These are phyloP conservation scores for Dendrobium nobile DNA, from an alignment of 106 monocot genomes.

Conservation along the genomic window DNA sequence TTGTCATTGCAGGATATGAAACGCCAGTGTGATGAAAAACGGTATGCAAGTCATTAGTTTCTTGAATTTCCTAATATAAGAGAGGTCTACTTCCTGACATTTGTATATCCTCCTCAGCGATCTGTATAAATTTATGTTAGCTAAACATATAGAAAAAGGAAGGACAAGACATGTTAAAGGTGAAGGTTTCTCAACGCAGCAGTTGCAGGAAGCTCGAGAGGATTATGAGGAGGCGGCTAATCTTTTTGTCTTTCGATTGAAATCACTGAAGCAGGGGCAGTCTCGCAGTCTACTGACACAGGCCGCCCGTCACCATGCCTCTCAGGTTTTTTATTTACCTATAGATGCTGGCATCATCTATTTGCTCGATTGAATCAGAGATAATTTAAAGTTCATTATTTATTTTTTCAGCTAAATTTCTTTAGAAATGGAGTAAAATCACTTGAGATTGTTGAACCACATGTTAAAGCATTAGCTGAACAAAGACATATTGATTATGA, in stretches of 20 bases:
- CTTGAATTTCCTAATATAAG: neutral
- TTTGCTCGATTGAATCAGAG: neutral
- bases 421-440: slow-evolving; percentile 68
- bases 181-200: slow-evolving; percentile 43
- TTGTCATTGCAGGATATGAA: slow-evolving; percentile 63
- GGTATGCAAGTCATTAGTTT: slow-evolving; percentile 22
- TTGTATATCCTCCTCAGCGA: slow-evolving; percentile 34
- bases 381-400: slow-evolving; percentile 3
- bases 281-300: slow-evolving; percentile 86
- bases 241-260: slow-evolving; percentile 84
- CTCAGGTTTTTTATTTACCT: slow-evolving; percentile 49
- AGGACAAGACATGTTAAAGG: slow-evolving; percentile 50
- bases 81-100: slow-evolving; percentile 10
- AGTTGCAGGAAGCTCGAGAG: slow-evolving; percentile 72
- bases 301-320: slow-evolving; percentile 89
- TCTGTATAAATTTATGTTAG: slow-evolving; percentile 56
- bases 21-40: slow-evolving; percentile 78
- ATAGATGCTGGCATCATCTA: slow-evolving; percentile 1
- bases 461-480: slow-evolving; percentile 45
- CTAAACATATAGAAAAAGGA: slow-evolving; percentile 57
- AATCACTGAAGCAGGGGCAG: slow-evolving; percentile 95
- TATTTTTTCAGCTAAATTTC: slow-evolving; percentile 50
- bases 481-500: slow-evolving; percentile 55
- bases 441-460: slow-evolving; percentile 48
- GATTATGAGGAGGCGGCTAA: slow-evolving; percentile 82